Base-by-base conservation (phyloP, 345 rosid genomes). In the Odontarrhena argentea region DNA sequence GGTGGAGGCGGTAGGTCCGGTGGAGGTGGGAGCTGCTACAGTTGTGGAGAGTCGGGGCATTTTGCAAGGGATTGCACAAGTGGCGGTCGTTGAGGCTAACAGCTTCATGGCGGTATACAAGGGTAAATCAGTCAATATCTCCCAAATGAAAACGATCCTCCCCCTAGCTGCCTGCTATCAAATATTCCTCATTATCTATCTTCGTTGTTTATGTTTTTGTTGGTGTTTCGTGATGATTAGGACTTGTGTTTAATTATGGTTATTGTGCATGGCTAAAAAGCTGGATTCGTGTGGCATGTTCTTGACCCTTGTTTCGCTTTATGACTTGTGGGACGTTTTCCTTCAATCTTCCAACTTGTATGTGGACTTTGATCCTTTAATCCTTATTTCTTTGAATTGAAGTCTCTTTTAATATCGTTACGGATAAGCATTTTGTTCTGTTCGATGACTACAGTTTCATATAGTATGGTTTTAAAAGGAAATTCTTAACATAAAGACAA, bases 11-110 rank as follows among this genome's bases (percentile, higher is more conserved):
- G 74, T 0, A 76, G 80, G 0, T 32, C 6, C 7, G 69, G 79
- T 0, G 76, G 80, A 1, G 83, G 83, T 0, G 84, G 83, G 3
- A 75, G 64, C 76, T 91, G 97, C 55, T 91, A 83, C 72, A 85
- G 76, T 82, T 91, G 97, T 40, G 97, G 97, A 0, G 88, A 67
- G 50, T 69, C 89, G 0, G 97, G 97, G 0, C 97, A 91, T 65
- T 88, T 86, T 12, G 93, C 97, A 0, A 71, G 96, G 70, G 97
- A 91, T 36, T 91, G 97, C 61, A 79, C 93, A 0, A 83, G 79
- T 48, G 70, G 74, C 9, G 76, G 80, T 8, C 85, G 86, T 40
- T 81, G 71, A 76, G 56, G 57, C 43, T 34, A 53, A 15, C 26
- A 43, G 35, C 6, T 43, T 9, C 5, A 1, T 15, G 15, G 14